These are phyloP conservation scores for Pseudisothecium myosuroides DNA, from an alignment of 225 moss, liverwort and hornwort genomes.

Conservation along the genomic window DNA sequence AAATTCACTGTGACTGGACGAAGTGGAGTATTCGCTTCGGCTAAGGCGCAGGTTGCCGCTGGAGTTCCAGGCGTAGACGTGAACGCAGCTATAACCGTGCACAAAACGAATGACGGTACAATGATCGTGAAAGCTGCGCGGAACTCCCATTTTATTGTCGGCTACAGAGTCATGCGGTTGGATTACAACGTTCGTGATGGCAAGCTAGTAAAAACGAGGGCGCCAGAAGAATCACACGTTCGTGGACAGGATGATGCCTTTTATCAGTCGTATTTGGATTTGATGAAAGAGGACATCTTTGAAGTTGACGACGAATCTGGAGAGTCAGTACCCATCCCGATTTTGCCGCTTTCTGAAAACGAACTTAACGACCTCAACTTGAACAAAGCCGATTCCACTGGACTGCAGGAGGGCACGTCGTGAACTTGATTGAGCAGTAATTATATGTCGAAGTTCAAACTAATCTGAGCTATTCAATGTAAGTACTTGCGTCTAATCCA, in stretches of 20 bases:
- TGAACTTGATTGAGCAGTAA: background rate
- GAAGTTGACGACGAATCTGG: background rate
- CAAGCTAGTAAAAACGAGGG: background rate
- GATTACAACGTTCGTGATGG: background rate
- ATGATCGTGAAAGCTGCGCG: background rate
- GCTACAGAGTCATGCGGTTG: conserved; percentile 8
- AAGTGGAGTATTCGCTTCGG: background rate
- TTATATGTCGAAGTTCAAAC: background rate
- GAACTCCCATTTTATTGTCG: background rate
- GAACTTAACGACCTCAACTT: background rate
- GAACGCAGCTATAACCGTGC: background rate
- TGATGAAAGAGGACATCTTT: conserved; percentile 1
- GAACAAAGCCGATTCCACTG: background rate
- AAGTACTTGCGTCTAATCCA: background rate
- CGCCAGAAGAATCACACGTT: background rate
- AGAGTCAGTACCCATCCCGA: background rate
- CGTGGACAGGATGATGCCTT: background rate
- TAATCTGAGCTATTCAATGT: background rate
- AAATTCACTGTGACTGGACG: background rate
- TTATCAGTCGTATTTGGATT: background rate
- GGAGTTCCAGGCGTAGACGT: background rate
- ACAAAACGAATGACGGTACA: background rate
- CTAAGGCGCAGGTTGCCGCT: background rate
- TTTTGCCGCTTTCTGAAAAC: background rate
- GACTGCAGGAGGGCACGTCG: background rate